Evolutionary conservation across 345 rosid genomes (phyloP).

Genomic region (Pistacia atlantica): DNA sequence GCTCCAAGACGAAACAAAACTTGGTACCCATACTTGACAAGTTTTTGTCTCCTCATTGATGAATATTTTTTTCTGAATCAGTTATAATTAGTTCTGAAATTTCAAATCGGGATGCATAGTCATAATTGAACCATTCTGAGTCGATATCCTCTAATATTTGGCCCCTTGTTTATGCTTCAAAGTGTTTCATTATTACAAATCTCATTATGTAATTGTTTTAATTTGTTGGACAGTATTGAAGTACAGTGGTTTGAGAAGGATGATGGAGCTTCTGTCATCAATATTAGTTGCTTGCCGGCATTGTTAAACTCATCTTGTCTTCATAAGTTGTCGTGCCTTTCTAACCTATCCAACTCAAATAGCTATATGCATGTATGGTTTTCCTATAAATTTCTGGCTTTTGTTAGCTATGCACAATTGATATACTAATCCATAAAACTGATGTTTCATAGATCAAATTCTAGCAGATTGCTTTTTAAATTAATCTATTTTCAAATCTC

Average conservation of each 20-base stretch:
- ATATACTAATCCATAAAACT: not conserved
- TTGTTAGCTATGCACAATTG: not conserved
- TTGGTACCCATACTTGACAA: slow-evolving; percentile 38
- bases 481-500: not conserved
- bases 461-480: too few relatives aligned
- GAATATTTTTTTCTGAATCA: not conserved
- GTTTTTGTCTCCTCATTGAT: not conserved
- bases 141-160: not conserved
- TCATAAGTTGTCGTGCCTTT: slow-evolving; percentile 54
- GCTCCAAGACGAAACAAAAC: slow-evolving; percentile 52
- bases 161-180: not conserved
- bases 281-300: slow-evolving; percentile 85
- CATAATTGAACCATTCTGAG: not conserved
- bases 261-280: slow-evolving; percentile 60
- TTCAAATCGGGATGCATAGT: not conserved
- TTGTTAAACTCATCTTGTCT: slow-evolving; percentile 83
- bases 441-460: too few relatives aligned
- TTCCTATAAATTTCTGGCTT: slow-evolving; percentile 6
- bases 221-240: slow-evolving; percentile 60
- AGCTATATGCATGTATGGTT: slow-evolving; percentile 48
- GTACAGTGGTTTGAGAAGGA: slow-evolving; percentile 69
- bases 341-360: slow-evolving; percentile 49
- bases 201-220: slow-evolving; percentile 13
- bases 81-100: not conserved
- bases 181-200: not conserved